phyloP scores from a whole-genome alignment of 2,329 filamentous ascomycete genomes.

The Dendrostoma leiphaemia region DNA sequence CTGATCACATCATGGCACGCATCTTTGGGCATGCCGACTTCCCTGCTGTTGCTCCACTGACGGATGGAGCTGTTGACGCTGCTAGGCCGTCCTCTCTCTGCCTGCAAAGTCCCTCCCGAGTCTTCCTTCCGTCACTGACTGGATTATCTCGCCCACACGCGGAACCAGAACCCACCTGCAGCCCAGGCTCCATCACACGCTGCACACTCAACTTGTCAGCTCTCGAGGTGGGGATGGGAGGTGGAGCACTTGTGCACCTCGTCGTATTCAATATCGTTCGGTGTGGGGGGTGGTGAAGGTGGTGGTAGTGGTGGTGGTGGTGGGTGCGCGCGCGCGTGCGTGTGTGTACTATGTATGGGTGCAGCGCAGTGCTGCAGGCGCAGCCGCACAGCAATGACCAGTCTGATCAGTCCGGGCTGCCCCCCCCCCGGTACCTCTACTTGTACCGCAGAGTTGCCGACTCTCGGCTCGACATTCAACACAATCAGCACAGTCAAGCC shows the following conservation, averaged over 20 bases:
- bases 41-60: background rate
- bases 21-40: background rate
- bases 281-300: too few species aligned
- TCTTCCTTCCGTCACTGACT: constrained; percentile 5
- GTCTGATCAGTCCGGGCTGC: background rate
- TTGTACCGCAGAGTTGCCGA: too few species aligned
- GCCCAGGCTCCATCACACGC: background rate
- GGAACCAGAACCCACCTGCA: constrained; percentile 8
- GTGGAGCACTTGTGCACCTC: constrained; percentile 6
- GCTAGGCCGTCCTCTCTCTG: background rate
- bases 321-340: background rate
- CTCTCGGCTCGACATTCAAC: too few species aligned
- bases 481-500: constrained; percentile 1
- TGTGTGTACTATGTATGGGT: too few species aligned
- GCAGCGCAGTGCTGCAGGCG: background rate
- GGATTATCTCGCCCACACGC: constrained; percentile 6
- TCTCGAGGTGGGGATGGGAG: background rate
- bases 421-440: too few species aligned
- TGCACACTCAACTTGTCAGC: background rate
- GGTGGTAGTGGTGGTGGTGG: too few species aligned
- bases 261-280: constrained; percentile 18
- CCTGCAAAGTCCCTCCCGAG: constrained; percentile 5
- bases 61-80: constrained; percentile 8
- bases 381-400: background rate
- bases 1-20: background rate